A percentile compares a stretch with the other conserved stretches of the same genome.
These are phyloP conservation scores for Platanthera guangdongensis DNA, from an alignment of 106 monocot genomes.

Conservation along the genomic window DNA sequence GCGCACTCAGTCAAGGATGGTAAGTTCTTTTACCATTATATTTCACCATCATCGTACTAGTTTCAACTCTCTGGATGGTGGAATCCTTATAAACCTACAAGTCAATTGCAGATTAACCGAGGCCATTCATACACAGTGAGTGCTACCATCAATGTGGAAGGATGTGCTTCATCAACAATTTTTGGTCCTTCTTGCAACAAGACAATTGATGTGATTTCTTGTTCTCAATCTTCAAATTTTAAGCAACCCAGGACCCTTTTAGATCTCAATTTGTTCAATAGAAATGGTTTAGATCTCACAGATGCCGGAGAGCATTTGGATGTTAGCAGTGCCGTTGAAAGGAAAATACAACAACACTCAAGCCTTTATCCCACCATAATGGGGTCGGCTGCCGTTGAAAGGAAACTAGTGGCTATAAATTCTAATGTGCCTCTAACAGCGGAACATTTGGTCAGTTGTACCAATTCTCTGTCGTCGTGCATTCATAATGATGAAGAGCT, in stretches of 20 bases:
- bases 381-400: not conserved
- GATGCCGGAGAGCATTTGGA: not conserved
- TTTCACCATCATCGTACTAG: not conserved
- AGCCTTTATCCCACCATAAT: too few relatives aligned
- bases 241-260: slow-evolving; percentile 37
- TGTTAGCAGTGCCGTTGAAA: slow-evolving; percentile 6
- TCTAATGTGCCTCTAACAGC: slow-evolving; percentile 11
- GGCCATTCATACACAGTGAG: slow-evolving; percentile 55
- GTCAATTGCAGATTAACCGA: slow-evolving; percentile 59
- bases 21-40: slow-evolving; percentile 12
- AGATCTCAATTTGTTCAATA: slow-evolving; percentile 16
- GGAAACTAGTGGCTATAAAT: slow-evolving; percentile 15
- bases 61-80: slow-evolving; percentile 2
- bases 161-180: slow-evolving; percentile 41
- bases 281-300: slow-evolving; percentile 5
- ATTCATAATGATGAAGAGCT: slow-evolving; percentile 34
- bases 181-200: slow-evolving; percentile 79
- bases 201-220: slow-evolving; percentile 48
- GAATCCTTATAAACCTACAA: not conserved
- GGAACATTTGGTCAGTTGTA: slow-evolving; percentile 42
- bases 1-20: slow-evolving; percentile 91
- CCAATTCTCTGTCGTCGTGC: slow-evolving; percentile 48
- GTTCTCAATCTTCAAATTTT: slow-evolving; percentile 31
- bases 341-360: not conserved
- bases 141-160: slow-evolving; percentile 36